These are phyloP conservation scores for Solanum hybrid DNA, from an alignment of 305 asterid genomes.

Conservation along the genomic window DNA sequence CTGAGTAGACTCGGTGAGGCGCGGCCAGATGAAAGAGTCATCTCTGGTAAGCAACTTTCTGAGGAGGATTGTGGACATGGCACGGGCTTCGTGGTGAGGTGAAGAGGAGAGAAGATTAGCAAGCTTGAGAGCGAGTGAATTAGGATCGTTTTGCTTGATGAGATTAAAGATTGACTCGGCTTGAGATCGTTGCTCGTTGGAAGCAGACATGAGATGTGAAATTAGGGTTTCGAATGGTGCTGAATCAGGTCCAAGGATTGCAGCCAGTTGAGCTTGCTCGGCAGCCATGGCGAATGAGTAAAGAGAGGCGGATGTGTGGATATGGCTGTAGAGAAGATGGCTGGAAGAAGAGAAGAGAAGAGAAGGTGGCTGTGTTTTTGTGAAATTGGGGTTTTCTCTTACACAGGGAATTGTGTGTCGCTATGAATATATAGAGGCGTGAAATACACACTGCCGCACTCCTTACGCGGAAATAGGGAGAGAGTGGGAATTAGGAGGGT, in stretches of 20 bases:
- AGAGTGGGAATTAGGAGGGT: not conserved
- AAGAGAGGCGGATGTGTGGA: conserved; percentile 10
- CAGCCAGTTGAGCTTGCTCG: conserved; percentile 68
- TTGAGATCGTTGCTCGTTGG: conserved; percentile 71
- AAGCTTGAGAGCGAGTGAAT: conserved; percentile 62
- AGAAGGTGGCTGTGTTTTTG: not conserved
- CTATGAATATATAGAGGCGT: conserved; percentile 11
- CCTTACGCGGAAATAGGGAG: not conserved
- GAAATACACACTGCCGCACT: not conserved
- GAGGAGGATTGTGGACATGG: conserved; percentile 73
- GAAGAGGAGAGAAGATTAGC: conserved; percentile 53
- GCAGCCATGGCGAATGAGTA: conserved; percentile 38
- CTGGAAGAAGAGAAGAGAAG: not conserved
- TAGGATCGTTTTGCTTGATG: conserved; percentile 72
- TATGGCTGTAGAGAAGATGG: not conserved
- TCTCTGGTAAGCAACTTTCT: conserved; percentile 77
- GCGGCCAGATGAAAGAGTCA: conserved; percentile 77
- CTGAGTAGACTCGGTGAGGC: conserved; percentile 48
- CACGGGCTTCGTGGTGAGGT: conserved; percentile 54
- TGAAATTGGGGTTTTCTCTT: not conserved
- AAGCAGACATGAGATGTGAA: conserved; percentile 67
- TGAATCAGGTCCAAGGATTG: conserved; percentile 64
- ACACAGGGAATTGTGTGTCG: not conserved
- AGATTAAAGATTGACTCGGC: conserved; percentile 71
- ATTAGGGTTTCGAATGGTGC: conserved; percentile 64